Percentiles rank a stretch among this genome's conserved stretches.
These are phyloP conservation scores for Cyphellophora attinorum DNA, from an alignment of 2,329 filamentous ascomycete species.

Conservation along the genomic window DNA sequence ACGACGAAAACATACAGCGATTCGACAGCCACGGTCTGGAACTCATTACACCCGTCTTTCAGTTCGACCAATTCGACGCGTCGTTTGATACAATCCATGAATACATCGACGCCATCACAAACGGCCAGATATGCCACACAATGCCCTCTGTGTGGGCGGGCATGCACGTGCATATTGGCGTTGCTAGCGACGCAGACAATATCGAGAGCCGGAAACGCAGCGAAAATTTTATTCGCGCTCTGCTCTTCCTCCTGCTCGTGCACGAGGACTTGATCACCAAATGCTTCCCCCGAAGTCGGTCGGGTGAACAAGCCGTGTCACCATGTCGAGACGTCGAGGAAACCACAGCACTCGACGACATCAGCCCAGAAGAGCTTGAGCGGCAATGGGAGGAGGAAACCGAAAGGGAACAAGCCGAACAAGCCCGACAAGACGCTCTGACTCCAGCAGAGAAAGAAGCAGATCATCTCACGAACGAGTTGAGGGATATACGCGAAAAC, in stretches of 20 bases:
- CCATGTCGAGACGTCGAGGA: not conserved
- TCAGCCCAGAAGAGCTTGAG: not conserved
- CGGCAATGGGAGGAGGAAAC: slow-evolving; percentile 6
- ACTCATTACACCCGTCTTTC: slow-evolving; percentile 8
- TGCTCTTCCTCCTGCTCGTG: slow-evolving; percentile 13
- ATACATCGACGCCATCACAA: slow-evolving; percentile 7
- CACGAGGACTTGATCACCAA: slow-evolving; percentile 15
- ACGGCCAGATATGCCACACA: slow-evolving; percentile 2
- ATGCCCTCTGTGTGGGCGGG: slow-evolving; percentile 12
- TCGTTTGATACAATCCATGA: slow-evolving; percentile 6
- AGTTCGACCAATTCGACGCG: slow-evolving; percentile 5
- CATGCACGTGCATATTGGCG: slow-evolving; percentile 14
- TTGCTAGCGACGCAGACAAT: slow-evolving; percentile 7
- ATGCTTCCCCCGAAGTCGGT: slow-evolving; percentile 12
- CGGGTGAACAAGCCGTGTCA: slow-evolving; percentile 3
- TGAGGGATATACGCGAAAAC: slow-evolving; percentile 4
- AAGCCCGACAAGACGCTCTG: slow-evolving; percentile 2
- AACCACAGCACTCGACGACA: not conserved
- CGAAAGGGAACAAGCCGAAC: slow-evolving; percentile 4
- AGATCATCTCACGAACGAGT: not conserved
- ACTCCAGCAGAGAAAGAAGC: slow-evolving; percentile 6
- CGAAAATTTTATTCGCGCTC: slow-evolving; percentile 9
- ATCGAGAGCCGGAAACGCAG: not conserved
- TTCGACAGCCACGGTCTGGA: slow-evolving; percentile 14
- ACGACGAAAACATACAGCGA: not conserved